Evolutionary conservation across 768 basidiomycete species (phyloP).

Genomic region (Boletus eberwhitei): DNA sequence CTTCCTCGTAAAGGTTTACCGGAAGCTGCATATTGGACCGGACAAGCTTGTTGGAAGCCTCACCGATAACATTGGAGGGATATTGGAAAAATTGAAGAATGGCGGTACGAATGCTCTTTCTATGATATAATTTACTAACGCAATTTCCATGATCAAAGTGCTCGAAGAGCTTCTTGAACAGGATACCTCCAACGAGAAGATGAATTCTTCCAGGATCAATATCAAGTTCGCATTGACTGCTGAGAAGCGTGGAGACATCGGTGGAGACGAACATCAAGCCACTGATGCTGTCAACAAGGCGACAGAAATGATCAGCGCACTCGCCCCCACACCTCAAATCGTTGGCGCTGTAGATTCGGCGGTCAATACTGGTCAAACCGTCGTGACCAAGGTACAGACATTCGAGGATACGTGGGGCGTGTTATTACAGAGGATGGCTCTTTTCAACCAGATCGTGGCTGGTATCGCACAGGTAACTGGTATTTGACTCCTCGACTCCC

Average conservation of each 20-base stretch:
- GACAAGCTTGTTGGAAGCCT: conserved; percentile 12
- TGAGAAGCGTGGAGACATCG: not conserved
- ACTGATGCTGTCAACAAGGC: conserved; percentile 8
- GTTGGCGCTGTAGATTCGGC: not conserved
- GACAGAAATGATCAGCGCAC: not conserved
- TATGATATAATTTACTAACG: not conserved
- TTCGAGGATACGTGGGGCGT: conserved; percentile 19
- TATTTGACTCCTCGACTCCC: not conserved
- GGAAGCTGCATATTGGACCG: conserved; percentile 5
- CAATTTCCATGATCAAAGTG: conserved; percentile 1
- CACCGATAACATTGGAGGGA: conserved; percentile 6
- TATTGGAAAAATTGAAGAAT: conserved; percentile 8
- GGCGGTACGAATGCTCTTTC: conserved; percentile 5
- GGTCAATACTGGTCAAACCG: not conserved
- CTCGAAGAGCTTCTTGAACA: conserved; percentile 11
- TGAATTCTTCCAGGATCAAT: not conserved
- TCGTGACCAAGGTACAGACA: conserved; percentile 3
- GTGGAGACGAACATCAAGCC: conserved; percentile 16
- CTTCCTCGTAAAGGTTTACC: conserved; percentile 10
- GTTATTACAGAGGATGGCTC: conserved; percentile 10
- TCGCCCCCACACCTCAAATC: not conserved
- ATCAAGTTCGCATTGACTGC: conserved; percentile 13
- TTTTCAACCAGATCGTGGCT: conserved; percentile 11
- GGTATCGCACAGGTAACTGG: conserved; percentile 13
- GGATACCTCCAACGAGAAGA: not conserved